These are phyloP conservation scores for Poronia punctata DNA, from an alignment of 495 filamentous ascomycete genomes.

Conservation along the genomic window DNA sequence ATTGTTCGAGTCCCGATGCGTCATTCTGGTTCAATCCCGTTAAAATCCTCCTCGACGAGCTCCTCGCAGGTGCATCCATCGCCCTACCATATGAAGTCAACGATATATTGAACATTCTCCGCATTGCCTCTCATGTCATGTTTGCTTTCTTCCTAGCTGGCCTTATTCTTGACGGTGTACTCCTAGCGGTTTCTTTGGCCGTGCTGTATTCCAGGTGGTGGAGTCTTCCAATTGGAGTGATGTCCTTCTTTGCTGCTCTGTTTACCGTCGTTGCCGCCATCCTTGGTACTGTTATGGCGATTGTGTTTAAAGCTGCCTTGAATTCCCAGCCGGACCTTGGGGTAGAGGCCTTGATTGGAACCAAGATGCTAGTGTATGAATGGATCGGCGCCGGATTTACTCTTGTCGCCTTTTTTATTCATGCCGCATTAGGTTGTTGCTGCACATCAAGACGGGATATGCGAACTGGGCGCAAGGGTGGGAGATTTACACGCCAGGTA, in stretches of 20 bases:
- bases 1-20: slow-evolving; percentile 58
- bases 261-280: slow-evolving; percentile 61
- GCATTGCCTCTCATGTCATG: slow-evolving; percentile 80
- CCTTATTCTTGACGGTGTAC: slow-evolving; percentile 57
- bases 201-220: slow-evolving; percentile 41
- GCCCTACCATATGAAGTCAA: slow-evolving; percentile 67
- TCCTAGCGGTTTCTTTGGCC: slow-evolving; percentile 37
- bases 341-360: slow-evolving; percentile 63
- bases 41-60: slow-evolving; percentile 64
- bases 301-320: slow-evolving; percentile 70
- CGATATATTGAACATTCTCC: slow-evolving; percentile 65
- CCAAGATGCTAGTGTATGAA: slow-evolving; percentile 79
- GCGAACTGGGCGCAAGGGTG: slow-evolving; percentile 43
- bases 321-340: slow-evolving; percentile 58
- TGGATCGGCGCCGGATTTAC: slow-evolving; percentile 69
- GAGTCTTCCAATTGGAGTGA: slow-evolving; percentile 43
- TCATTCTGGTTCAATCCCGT: slow-evolving; percentile 92
- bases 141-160: slow-evolving; percentile 78
- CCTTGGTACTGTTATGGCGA: slow-evolving; percentile 73
- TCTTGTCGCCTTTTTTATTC: slow-evolving; percentile 61
- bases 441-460: slow-evolving; percentile 56
- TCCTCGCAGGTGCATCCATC: slow-evolving; percentile 77
- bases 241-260: slow-evolving; percentile 59
- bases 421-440: slow-evolving; percentile 68
- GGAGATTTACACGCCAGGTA: slow-evolving; percentile 5